phyloP scores from a whole-genome alignment of 176 grass and related monocot species.

The Saccharum spontaneum region DNA sequence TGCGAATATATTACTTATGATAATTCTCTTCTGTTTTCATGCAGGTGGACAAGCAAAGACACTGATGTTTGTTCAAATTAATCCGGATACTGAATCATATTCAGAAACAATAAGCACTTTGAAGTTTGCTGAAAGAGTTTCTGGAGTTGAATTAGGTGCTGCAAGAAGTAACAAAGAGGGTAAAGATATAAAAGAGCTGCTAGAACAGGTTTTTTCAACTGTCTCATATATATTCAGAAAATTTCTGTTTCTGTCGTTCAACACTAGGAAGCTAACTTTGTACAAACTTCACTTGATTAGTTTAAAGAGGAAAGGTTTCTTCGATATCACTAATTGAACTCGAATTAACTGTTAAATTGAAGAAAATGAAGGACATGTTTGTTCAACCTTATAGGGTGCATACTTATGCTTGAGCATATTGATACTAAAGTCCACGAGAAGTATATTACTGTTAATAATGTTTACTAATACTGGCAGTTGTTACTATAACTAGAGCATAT shows the following conservation, averaged over 20 bases:
- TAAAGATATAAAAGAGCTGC: conserved; percentile 93
- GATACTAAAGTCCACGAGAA: not conserved
- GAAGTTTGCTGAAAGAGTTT: conserved; percentile 98
- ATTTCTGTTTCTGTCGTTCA: not conserved
- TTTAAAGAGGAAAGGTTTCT: not conserved
- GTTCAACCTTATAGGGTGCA: conserved; percentile 11
- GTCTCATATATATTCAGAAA: not conserved
- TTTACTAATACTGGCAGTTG: not conserved
- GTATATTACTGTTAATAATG: not conserved
- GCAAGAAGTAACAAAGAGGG: conserved; percentile 94
- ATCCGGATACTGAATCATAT: conserved; percentile 85
- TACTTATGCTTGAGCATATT: conserved; percentile 1
- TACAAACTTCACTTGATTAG: not conserved
- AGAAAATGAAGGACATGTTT: not conserved
- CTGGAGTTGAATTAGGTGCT: conserved; percentile 95
- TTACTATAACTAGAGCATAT: not conserved
- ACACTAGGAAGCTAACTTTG: not conserved
- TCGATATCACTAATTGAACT: not conserved
- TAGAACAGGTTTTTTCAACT: conserved; percentile 70
- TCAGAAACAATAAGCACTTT: conserved; percentile 96
- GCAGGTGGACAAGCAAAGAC: conserved; percentile 96
- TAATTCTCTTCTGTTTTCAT: conserved; percentile 30
- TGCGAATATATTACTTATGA: not conserved
- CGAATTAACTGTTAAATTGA: not conserved
- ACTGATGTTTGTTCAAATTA: conserved; percentile 98